Conservation (phyloP, 495 filamentous ascomycete genomes). For the Neurospora terricola region DNA sequence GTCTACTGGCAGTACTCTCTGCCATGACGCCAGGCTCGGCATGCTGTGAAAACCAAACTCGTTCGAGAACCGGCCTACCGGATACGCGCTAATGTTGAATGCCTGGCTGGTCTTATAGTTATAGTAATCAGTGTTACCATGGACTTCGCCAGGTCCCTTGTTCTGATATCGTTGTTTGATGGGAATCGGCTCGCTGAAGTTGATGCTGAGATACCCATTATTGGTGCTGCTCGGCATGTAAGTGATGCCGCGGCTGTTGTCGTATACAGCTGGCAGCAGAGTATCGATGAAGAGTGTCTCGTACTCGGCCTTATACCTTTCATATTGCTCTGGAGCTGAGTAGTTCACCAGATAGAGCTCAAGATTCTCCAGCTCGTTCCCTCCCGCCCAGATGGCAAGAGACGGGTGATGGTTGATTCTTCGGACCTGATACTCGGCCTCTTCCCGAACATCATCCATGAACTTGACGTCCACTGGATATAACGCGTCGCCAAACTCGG, state of each 20-base stretch:
- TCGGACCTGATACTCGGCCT: constrained; percentile 54
- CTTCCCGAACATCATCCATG: constrained; percentile 47
- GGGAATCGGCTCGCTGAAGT: constrained; percentile 47
- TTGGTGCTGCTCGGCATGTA: constrained; percentile 59
- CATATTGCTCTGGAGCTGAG: constrained; percentile 31
- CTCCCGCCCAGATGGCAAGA: constrained; percentile 57
- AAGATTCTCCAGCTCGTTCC: constrained; percentile 54
- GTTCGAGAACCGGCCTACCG: constrained; percentile 54
- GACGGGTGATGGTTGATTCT: constrained; percentile 59
- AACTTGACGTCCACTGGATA: constrained; percentile 50
- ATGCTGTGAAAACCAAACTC: constrained; percentile 62
- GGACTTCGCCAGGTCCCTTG: constrained; percentile 43
- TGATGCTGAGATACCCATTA: constrained; percentile 51
- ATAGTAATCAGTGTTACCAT: constrained; percentile 63
- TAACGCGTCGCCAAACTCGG: constrained; percentile 54
- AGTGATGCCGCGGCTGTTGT: constrained; percentile 54
- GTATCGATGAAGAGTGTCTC: constrained; percentile 53
- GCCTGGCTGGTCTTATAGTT: constrained; percentile 48
- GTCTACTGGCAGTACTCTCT: constrained; percentile 38
- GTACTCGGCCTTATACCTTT: constrained; percentile 44
- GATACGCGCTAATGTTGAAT: constrained; percentile 48
- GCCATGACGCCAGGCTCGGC: constrained; percentile 55
- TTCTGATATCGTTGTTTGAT: constrained; percentile 55
- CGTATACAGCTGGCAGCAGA: constrained; percentile 52
- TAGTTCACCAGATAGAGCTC: constrained; percentile 39